phyloP scores from a whole-genome alignment of 305 asterid genomes.

The Solanum hybrid region DNA sequence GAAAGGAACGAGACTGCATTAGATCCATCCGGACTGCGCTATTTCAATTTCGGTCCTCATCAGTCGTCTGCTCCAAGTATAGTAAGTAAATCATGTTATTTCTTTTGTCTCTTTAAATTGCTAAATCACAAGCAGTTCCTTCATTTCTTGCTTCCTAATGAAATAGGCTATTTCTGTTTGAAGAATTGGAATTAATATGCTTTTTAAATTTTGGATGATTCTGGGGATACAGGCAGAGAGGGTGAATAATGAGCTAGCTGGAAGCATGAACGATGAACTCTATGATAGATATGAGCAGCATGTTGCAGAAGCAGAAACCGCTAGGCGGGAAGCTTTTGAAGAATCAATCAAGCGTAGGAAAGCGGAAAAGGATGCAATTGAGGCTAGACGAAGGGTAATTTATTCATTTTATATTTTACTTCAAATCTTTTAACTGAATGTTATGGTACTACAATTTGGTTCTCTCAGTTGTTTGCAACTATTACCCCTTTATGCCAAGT shows the following conservation, averaged over 20 bases:
- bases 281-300: slow-evolving; percentile 52
- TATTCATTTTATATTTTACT: neutral
- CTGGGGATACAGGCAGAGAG: neutral
- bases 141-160: neutral
- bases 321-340: slow-evolving; percentile 63
- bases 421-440: neutral
- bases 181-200: neutral
- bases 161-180: neutral
- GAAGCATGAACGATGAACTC: slow-evolving; percentile 39
- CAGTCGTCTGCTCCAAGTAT: slow-evolving; percentile 21
- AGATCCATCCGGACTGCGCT: slow-evolving; percentile 14
- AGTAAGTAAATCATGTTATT: slow-evolving; percentile 34
- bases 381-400: slow-evolving; percentile 52
- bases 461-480: neutral
- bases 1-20: slow-evolving; percentile 25
- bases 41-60: slow-evolving; percentile 5
- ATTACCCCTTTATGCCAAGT: neutral
- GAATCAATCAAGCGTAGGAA: slow-evolving; percentile 60
- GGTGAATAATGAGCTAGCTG: slow-evolving; percentile 14
- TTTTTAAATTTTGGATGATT: neutral
- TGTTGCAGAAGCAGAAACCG: slow-evolving; percentile 58
- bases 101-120: neutral
- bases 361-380: slow-evolving; percentile 72
- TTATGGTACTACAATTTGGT: neutral
- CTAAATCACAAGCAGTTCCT: neutral